These are phyloP conservation scores for Rhodotorula sp. DNA, from an alignment of 1,284 basidiomycete genomes.

Conservation along the genomic window DNA sequence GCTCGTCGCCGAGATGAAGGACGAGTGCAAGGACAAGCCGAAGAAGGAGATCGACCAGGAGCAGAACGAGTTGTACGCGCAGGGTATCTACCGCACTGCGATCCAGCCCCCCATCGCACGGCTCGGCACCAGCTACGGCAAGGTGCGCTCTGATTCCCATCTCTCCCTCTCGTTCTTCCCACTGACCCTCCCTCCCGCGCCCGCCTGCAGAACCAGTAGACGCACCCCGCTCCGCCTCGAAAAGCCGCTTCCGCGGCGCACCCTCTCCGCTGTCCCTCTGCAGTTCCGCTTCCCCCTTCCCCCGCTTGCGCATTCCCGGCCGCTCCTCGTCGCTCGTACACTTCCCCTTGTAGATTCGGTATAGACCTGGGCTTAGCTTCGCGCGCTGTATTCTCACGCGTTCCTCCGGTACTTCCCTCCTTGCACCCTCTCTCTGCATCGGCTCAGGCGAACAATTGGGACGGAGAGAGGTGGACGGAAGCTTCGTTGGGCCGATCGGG, in stretches of 20 bases:
- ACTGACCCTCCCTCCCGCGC: background rate
- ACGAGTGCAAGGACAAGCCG: constrained; percentile 40
- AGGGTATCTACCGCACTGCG: constrained; percentile 27
- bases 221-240: background rate
- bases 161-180: background rate
- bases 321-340: no score
- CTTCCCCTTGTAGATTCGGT: no score
- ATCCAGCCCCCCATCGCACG: constrained; percentile 39
- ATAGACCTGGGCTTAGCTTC: no score
- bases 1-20: constrained; percentile 50
- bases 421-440: no score
- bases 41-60: constrained; percentile 26
- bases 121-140: constrained; percentile 35
- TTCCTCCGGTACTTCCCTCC: no score
- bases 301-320: no score
- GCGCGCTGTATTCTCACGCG: no score
- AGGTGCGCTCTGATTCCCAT: background rate
- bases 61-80: constrained; percentile 31
- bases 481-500: no score
- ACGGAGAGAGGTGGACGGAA: no score
- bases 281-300: no score
- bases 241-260: background rate
- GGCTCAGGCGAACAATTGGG: no score
- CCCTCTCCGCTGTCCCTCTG: background rate
- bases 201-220: background rate